Evolutionary conservation across 345 rosid genomes (phyloP).

Genomic region (Hibiscus tridactylites): DNA sequence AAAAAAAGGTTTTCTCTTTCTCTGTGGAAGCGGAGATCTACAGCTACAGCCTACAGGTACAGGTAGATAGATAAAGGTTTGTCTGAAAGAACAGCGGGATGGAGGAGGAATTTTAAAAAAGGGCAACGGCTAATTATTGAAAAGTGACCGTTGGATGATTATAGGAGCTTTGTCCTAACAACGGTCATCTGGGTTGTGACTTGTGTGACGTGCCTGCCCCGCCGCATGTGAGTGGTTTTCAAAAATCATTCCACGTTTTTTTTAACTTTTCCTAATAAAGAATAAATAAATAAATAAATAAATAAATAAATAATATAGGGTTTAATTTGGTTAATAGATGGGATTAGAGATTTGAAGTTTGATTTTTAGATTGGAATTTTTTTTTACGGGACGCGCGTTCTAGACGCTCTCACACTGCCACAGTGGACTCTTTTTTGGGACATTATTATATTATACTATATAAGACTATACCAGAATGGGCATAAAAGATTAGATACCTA

Average conservation of each 20-base stretch:
- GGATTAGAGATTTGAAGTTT: neutral
- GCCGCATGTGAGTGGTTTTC: slow-evolving; percentile 19
- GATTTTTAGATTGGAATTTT: neutral
- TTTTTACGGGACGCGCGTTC: neutral
- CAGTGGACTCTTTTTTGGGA: neutral
- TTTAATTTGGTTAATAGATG: neutral
- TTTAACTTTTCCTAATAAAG: neutral
- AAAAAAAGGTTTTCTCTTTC: neutral
- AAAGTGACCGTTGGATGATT: slow-evolving; percentile 41
- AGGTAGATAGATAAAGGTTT: neutral
- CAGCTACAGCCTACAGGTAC: neutral
- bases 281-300: no score
- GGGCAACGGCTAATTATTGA: slow-evolving; percentile 47
- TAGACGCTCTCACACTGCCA: neutral
- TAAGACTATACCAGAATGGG: no score
- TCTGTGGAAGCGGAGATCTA: slow-evolving; percentile 7
- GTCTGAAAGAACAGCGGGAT: neutral
- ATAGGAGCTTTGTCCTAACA: slow-evolving; percentile 21
- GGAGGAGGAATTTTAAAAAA: slow-evolving; percentile 23
- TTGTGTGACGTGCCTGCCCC: neutral
- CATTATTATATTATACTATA: neutral
- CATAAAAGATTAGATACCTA: no score
- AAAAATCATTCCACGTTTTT: neutral
- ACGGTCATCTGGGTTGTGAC: slow-evolving; percentile 36
- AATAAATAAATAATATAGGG: neutral